phyloP scores from a whole-genome alignment of 768 basidiomycete species.

The Porpolomopsis calyptriformis region DNA sequence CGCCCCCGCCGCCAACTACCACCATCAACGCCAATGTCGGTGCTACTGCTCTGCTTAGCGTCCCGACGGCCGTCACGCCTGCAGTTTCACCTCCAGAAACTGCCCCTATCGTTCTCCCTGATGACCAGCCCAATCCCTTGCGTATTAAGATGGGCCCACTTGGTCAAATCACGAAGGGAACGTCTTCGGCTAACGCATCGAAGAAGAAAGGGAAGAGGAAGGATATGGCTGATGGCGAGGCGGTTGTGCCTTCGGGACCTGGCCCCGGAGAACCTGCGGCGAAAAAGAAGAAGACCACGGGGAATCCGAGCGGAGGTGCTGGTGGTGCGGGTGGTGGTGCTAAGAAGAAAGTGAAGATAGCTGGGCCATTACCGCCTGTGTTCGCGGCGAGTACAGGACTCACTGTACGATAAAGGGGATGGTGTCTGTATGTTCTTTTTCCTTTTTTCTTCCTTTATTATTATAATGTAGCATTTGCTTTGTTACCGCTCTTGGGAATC shows the following conservation, averaged over 20 bases:
- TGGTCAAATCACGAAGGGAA: conserved; percentile 58
- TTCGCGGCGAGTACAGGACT: not conserved
- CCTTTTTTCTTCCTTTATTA: no score
- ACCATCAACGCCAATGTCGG: conserved; percentile 11
- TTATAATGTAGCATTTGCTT: no score
- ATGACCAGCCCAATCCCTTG: conserved; percentile 47
- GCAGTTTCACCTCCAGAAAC: conserved; percentile 9
- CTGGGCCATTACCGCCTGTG: not conserved
- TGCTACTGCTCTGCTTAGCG: conserved; percentile 9
- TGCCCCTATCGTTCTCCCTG: conserved; percentile 36
- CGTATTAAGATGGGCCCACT: conserved; percentile 72
- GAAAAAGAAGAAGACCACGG: conserved; percentile 4
- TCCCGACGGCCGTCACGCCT: conserved; percentile 9
- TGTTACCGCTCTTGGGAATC: no score
- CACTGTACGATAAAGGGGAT: no score
- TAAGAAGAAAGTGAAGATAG: not conserved
- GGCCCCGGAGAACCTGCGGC: not conserved
- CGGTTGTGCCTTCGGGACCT: not conserved
- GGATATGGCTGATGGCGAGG: not conserved
- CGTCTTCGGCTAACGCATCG: conserved; percentile 21
- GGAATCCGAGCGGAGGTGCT: no score
- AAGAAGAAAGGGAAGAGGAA: conserved; percentile 49
- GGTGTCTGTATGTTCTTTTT: no score
- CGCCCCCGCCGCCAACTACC: conserved; percentile 14
- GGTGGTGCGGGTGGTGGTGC: not conserved